These are phyloP conservation scores for Paraphaeosphaeria minitans DNA, from an alignment of 2,329 filamentous ascomycete genomes.

Conservation along the genomic window DNA sequence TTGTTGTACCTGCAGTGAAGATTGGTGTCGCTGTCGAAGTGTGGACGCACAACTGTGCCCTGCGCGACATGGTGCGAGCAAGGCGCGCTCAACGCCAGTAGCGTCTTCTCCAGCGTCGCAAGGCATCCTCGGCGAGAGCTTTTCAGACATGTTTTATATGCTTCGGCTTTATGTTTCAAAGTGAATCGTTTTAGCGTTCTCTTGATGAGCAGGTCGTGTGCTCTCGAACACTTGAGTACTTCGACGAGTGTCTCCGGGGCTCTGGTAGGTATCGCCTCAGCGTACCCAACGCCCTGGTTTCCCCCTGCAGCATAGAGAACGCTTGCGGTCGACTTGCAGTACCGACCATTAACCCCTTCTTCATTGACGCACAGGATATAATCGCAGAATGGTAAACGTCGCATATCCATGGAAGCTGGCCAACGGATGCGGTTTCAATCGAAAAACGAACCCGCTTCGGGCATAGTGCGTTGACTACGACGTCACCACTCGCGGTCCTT, in stretches of 20 bases:
- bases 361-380: neutral
- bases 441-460: neutral
- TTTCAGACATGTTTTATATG: neutral
- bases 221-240: neutral
- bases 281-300: neutral
- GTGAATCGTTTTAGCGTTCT: neutral
- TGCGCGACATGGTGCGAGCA: neutral
- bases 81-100: neutral
- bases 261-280: neutral
- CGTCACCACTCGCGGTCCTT: constrained; percentile 6
- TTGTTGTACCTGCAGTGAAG: neutral
- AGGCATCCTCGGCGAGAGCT: neutral
- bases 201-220: neutral
- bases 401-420: neutral
- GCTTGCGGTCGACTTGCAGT: no score
- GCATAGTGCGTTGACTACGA: neutral
- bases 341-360: no score
- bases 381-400: neutral
- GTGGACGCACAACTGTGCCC: neutral
- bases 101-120: neutral
- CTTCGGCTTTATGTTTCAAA: neutral
- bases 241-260: neutral
- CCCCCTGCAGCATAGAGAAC: neutral
- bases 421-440: neutral
- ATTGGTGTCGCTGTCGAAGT: neutral